Evolutionary conservation across 768 basidiomycete genomes (phyloP).

Genomic region (Xerocomus spinulosus): DNA sequence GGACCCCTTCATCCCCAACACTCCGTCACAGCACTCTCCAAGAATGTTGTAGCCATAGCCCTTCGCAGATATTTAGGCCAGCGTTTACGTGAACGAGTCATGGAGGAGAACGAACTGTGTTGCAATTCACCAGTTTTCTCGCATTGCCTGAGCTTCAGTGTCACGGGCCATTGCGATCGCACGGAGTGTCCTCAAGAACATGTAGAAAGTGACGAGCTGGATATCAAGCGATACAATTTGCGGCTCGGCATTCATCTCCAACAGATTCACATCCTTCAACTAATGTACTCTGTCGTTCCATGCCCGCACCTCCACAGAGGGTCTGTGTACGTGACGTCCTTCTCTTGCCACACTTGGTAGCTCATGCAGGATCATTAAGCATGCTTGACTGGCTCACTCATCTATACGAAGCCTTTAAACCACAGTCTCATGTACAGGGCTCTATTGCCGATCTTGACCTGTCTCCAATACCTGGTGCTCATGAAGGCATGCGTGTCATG

Average conservation of each 20-base stretch:
- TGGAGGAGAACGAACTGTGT: conserved; percentile 33
- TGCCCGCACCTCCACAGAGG: background rate
- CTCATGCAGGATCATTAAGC: background rate
- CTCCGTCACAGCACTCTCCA: conserved; percentile 15
- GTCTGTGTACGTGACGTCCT: conserved; percentile 3
- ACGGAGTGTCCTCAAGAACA: conserved; percentile 37
- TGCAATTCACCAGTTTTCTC: conserved; percentile 30
- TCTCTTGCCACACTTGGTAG: background rate
- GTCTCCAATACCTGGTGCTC: conserved; percentile 37
- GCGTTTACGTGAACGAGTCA: conserved; percentile 28
- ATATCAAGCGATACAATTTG: conserved; percentile 35
- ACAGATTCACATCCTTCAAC: conserved; percentile 46
- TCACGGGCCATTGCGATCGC: conserved; percentile 32
- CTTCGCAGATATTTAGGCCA: conserved; percentile 25
- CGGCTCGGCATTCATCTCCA: conserved; percentile 44
- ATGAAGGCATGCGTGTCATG: conserved; percentile 34
- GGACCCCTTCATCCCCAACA: background rate
- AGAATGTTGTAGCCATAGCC: conserved; percentile 14
- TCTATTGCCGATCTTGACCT: conserved; percentile 34
- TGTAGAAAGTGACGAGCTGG: conserved; percentile 20
- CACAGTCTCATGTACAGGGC: conserved; percentile 45
- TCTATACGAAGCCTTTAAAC: conserved; percentile 48
- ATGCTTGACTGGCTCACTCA: conserved; percentile 33
- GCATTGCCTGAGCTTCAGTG: conserved; percentile 36
- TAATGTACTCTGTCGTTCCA: conserved; percentile 17